Conservation (phyloP, 129 eudicot genomes). For the Logfia minima region DNA sequence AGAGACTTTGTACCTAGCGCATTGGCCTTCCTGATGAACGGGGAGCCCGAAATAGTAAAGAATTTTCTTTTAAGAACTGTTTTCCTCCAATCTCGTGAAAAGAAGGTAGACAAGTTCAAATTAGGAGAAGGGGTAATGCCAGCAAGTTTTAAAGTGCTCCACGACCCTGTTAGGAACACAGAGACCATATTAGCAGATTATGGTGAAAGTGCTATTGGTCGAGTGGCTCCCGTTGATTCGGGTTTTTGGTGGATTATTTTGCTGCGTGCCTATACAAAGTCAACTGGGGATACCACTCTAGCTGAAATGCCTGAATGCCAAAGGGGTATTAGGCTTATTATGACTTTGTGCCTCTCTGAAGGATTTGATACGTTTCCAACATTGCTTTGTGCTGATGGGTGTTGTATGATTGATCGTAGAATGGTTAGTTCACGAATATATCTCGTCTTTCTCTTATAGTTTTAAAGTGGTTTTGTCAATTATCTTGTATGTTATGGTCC, state of each 20-base stretch:
- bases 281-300: slow-evolving; percentile 80
- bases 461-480: not conserved
- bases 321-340: slow-evolving; percentile 78
- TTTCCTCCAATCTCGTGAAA: slow-evolving; percentile 91
- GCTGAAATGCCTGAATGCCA: slow-evolving; percentile 86
- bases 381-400: slow-evolving; percentile 91
- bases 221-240: slow-evolving; percentile 98
- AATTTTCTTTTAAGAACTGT: slow-evolving; percentile 80
- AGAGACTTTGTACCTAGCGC: slow-evolving; percentile 98
- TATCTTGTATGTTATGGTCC: not conserved
- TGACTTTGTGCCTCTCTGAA: slow-evolving; percentile 84
- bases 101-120: slow-evolving; percentile 81
- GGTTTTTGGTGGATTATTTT: slow-evolving; percentile 99
- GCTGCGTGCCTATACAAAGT: slow-evolving; percentile 89
- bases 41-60: slow-evolving; percentile 88
- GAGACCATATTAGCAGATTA: slow-evolving; percentile 89
- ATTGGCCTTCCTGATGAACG: slow-evolving; percentile 91
- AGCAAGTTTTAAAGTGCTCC: slow-evolving; percentile 93
- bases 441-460: not conserved
- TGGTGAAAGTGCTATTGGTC: slow-evolving; percentile 95
- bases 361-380: slow-evolving; percentile 99
- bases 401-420: slow-evolving; percentile 94
- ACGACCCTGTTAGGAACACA: slow-evolving; percentile 65
- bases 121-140: slow-evolving; percentile 99
- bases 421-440: slow-evolving; percentile 61